Base-by-base conservation (phyloP, 1,284 basidiomycete species). In the Coniferiporia weirii region DNA sequence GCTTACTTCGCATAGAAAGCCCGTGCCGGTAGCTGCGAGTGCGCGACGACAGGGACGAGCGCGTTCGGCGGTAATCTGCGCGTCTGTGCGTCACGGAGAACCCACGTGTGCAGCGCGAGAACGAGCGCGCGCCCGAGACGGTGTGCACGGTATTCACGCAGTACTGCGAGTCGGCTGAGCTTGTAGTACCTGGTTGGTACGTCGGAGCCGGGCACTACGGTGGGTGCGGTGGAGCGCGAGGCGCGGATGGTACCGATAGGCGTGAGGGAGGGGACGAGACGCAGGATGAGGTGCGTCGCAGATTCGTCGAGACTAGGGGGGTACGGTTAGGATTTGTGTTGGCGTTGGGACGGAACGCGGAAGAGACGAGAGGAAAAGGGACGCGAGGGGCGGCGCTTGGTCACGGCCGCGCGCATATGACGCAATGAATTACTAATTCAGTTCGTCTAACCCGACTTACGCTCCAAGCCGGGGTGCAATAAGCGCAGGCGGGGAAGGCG, bases 1-100 rank as follows among this genome's bases (percentile, higher is more conserved):
- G 73, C 84, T 70, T 72, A 90, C 89, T 80, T 88, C 69, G 79
- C 76, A 69, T 92, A 92, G 71, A 92, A 92, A 8, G 72, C 77
- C 68, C 80, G 85, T 56, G 79, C 85, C 48, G 79, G 79, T 36
- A 91, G 72, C 70, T 91, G 89, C 13, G 89, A 87, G 70, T 90
- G 85, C 59, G 72, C 71, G 55, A 82, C 73, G 60, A 90, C 74
- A 61, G 73, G 72, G 62, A 68, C 68, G 27, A 27, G 27, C 15
- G 64, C 44, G 66, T 70, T 49, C 35, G 27, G 51, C 35, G 17
- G 27, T 5, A 27, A 27, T 27, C 27, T 71, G 64, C 66, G 65
- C 50, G 68, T 64, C 56, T 61, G 60, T 27, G 76, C 77, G 65
- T 83, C 75, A 54, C 71, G 66, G 59, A 69, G 69, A 63, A 79